Evolutionary conservation across 1,284 basidiomycete genomes (phyloP).

Genomic region (Amylostereum chailletii): DNA sequence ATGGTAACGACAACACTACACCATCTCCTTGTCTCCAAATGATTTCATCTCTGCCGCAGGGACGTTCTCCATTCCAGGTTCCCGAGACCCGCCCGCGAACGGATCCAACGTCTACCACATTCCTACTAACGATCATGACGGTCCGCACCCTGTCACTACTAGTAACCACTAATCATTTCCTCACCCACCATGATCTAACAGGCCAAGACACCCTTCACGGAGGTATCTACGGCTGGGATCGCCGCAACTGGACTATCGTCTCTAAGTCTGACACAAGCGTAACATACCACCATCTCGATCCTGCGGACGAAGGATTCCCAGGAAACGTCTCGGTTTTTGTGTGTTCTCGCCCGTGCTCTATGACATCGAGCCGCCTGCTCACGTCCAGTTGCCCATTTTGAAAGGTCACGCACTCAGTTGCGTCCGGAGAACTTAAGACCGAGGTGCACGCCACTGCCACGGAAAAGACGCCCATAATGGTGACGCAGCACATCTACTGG

Average conservation of each 20-base stretch:
- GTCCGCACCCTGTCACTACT: conserved; percentile 16
- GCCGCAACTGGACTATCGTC: conserved; percentile 47
- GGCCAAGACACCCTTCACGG: conserved; percentile 42
- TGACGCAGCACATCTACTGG: conserved; percentile 50
- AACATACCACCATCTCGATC: conserved; percentile 41
- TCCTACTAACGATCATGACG: conserved; percentile 39
- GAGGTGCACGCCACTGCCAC: conserved; percentile 37
- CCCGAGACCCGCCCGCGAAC: conserved; percentile 34
- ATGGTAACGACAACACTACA: conserved; percentile 23
- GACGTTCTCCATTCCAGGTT: conserved; percentile 47
- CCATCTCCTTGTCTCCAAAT: neutral
- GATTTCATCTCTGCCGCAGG: conserved; percentile 19
- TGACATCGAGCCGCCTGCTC: too few relatives aligned
- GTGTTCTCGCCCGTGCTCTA: conserved; percentile 8
- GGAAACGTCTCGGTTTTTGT: conserved; percentile 40
- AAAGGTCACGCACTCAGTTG: conserved; percentile 42
- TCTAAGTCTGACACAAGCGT: conserved; percentile 32
- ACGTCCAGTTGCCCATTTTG: neutral
- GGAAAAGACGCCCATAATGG: conserved; percentile 49
- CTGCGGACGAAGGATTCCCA: conserved; percentile 46
- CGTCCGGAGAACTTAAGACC: conserved; percentile 36
- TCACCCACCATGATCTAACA: conserved; percentile 9
- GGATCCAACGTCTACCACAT: conserved; percentile 41
- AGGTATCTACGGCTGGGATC: conserved; percentile 45
- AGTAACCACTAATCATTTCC: conserved; percentile 1